Evolutionary conservation across 2,329 filamentous ascomycete species (phyloP).

Genomic region (Microsporum canis): DNA sequence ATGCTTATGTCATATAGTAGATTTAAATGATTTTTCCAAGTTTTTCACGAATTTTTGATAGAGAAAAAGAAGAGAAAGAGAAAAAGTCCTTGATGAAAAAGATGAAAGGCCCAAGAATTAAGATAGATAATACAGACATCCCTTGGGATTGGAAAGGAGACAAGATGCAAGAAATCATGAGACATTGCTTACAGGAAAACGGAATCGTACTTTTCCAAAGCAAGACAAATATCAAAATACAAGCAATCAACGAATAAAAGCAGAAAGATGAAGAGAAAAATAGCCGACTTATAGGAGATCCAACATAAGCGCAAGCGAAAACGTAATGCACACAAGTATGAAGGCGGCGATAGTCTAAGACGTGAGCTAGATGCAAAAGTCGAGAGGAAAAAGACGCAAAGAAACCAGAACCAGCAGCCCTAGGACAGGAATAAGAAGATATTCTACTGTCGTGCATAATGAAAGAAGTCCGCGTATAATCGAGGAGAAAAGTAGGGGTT

Average conservation of each 20-base stretch:
- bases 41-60: neutral
- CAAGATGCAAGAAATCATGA: neutral
- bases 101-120: neutral
- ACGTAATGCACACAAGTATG: conserved; percentile 4
- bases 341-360: conserved; percentile 17
- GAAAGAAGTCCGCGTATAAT: too few species aligned
- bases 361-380: conserved; percentile 1
- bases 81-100: neutral
- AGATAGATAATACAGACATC: neutral
- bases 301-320: neutral
- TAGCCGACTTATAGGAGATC: neutral
- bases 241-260: neutral
- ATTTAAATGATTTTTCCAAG: neutral
- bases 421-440: neutral
- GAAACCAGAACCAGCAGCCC: conserved; percentile 1
- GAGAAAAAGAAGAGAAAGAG: neutral
- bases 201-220: conserved; percentile 1
- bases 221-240: neutral
- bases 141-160: neutral
- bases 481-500: too few species aligned
- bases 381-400: conserved; percentile 16
- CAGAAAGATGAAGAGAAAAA: neutral
- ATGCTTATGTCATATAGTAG: neutral
- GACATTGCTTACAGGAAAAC: neutral
- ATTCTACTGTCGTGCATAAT: neutral